phyloP scores from a whole-genome alignment of 164 flowering plant genomes.

The Buxus sempervirens region DNA sequence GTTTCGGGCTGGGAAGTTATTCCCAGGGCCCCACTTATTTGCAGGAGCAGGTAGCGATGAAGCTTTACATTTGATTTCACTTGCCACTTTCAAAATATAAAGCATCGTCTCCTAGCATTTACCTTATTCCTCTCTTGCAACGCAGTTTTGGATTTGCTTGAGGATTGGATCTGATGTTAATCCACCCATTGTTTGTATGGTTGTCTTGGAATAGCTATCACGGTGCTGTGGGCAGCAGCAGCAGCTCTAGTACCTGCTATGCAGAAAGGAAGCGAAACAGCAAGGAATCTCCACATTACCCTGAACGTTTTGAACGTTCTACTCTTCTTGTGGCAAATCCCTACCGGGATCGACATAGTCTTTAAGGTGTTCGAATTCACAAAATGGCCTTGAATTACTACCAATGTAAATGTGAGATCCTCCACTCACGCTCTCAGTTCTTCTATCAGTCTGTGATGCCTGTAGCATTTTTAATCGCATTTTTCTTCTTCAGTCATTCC shows the following conservation, averaged over 20 bases:
- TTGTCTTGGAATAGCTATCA: conserved; percentile 50
- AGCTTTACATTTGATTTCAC: too few species aligned
- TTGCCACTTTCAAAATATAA: too few species aligned
- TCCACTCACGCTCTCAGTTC: background rate
- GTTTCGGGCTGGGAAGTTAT: conserved; percentile 82
- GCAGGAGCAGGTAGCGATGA: conserved; percentile 90
- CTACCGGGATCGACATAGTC: conserved; percentile 86
- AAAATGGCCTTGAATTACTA: conserved; percentile 63
- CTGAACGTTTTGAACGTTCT: conserved; percentile 66
- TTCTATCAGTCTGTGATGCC: background rate
- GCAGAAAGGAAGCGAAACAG: conserved; percentile 94
- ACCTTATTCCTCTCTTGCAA: too few species aligned
- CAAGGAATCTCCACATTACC: conserved; percentile 89
- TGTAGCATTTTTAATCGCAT: background rate
- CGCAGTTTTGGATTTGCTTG: background rate
- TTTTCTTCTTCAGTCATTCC: background rate
- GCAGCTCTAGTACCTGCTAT: conserved; percentile 92
- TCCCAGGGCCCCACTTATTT: conserved; percentile 95
- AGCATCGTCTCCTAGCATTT: too few species aligned
- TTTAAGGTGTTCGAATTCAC: conserved; percentile 84
- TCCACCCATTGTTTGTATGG: background rate
- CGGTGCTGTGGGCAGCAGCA: conserved; percentile 91
- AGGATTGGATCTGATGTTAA: background rate
- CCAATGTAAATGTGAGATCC: background rate
- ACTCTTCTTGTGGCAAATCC: conserved; percentile 85